These are phyloP conservation scores for Candida hispaniensis DNA, from an alignment of 805 yeast genomes.

Conservation along the genomic window DNA sequence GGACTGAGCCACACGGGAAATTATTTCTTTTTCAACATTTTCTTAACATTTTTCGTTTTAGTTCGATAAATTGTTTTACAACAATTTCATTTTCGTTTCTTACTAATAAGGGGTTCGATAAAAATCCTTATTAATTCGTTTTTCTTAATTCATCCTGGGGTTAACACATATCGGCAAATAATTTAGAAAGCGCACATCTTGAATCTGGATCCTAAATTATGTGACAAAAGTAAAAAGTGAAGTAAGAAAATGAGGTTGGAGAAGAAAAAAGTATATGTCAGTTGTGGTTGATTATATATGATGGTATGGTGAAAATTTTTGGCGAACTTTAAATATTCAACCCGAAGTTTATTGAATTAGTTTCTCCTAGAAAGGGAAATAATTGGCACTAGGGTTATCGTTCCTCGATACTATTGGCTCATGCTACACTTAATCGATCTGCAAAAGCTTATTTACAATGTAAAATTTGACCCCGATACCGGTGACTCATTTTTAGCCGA, in stretches of 20 bases:
- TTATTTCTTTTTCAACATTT: conserved; percentile 15
- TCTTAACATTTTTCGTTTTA: background rate
- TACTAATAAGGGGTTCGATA: conserved; percentile 15
- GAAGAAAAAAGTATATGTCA: background rate
- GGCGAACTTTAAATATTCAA: too few species aligned
- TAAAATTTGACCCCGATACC: too few species aligned
- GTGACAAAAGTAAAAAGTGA: conserved; percentile 1
- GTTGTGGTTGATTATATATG: too few species aligned
- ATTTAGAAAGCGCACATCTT: conserved; percentile 18
- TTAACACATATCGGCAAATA: conserved; percentile 8
- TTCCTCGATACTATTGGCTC: too few species aligned
- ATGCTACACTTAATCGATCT: too few species aligned
- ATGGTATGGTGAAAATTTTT: too few species aligned
- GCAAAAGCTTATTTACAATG: too few species aligned
- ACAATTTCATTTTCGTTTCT: conserved; percentile 15
- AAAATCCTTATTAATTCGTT: conserved; percentile 9
- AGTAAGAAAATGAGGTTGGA: conserved; percentile 10
- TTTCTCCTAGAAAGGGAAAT: too few species aligned
- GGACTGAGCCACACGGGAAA: too few species aligned
- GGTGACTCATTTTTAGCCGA: too few species aligned
- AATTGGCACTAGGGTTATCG: too few species aligned
- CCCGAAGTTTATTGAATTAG: too few species aligned
- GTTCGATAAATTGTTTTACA: conserved; percentile 5
- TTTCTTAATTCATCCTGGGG: conserved; percentile 10
- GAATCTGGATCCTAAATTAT: background rate